Base-by-base conservation (phyloP, 495 filamentous ascomycete genomes). In the Neurospora sublineolata region DNA sequence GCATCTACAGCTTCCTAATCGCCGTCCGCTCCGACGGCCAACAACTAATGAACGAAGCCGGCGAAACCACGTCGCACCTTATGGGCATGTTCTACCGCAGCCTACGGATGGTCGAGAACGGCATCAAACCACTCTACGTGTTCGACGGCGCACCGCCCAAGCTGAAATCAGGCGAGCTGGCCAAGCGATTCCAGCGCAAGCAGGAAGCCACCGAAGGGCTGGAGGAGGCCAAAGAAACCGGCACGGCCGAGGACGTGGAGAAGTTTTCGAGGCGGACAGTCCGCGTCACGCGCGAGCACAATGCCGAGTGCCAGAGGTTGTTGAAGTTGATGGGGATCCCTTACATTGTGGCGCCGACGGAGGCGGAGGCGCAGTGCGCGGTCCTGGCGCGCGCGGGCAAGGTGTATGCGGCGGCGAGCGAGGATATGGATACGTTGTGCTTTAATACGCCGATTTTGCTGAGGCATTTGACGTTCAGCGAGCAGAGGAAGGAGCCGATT, bases 61-160 rank as follows among this genome's bases (percentile, higher is more conserved):
- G 95, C 75, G 94, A 97, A 74, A 99, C 95, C 1, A 99, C 95
- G 0, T 98, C 95, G 9, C 95, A 99, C 80, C 83, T 99, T 23
- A 97, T 98, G 94, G 95, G 95, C 75, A 94, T 99, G 90, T 99
- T 99, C 83, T 99, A 99, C 85, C 95, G 95, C 73, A 99, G 95
- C 1, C 87, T 99, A 2, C 93, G 95, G 76, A 97, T 99, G 80
- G 92, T 98, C 79, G 95, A 99, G 82, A 97, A 97, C 76, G 95
- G 95, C 69, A 97, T 99, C 82, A 99, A 98, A 78, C 95, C 95
- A 0, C 87, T 99, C 76, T 99, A 95, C 82, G 95, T 99, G 64
- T 99, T 99, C 80, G 95, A 99, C 77, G 95, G 95, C 46, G 92
- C 93, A 36, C 95, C 95, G 4, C 95, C 95, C 3, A 99, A 97